phyloP scores from a whole-genome alignment of 495 filamentous ascomycete genomes.

The Hyaloscypha finlandica region DNA sequence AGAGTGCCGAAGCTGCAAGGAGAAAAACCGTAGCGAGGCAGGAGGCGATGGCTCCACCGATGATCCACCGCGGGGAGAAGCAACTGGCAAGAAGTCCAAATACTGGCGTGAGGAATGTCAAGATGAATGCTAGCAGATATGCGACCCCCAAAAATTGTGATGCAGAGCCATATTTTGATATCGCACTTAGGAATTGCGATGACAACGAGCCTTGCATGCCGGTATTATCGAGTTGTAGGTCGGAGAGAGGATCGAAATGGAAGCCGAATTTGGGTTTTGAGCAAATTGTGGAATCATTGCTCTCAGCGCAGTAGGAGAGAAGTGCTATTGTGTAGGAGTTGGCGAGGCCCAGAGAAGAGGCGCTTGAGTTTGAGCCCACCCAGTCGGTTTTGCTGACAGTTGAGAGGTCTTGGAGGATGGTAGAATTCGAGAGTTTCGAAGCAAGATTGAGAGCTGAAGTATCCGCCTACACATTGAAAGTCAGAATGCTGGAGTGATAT shows the following conservation, averaged over 20 bases:
- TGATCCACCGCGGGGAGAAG: slow-evolving; percentile 21
- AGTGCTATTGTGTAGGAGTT: slow-evolving; percentile 37
- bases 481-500: slow-evolving; percentile 3
- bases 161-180: slow-evolving; percentile 31
- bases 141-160: slow-evolving; percentile 36
- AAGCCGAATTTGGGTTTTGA: slow-evolving; percentile 33
- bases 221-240: slow-evolving; percentile 37
- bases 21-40: slow-evolving; percentile 34
- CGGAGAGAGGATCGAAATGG: slow-evolving; percentile 37
- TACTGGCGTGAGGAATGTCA: slow-evolving; percentile 28
- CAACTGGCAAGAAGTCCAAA: slow-evolving; percentile 32
- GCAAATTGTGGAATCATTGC: slow-evolving; percentile 29
- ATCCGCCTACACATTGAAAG: slow-evolving; percentile 28
- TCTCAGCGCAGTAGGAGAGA: slow-evolving; percentile 6
- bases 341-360: slow-evolving; percentile 36
- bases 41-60: slow-evolving; percentile 28
- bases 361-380: slow-evolving; percentile 34
- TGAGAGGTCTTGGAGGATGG: slow-evolving; percentile 36
- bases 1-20: slow-evolving; percentile 34
- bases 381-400: slow-evolving; percentile 36
- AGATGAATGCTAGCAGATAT: slow-evolving; percentile 34
- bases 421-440: slow-evolving; percentile 36
- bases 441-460: slow-evolving; percentile 33
- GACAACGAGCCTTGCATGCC: slow-evolving; percentile 21
- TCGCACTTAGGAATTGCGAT: slow-evolving; percentile 20